A percentile compares a stretch with the other conserved stretches of the same genome.
These are phyloP conservation scores for Porphyridium purpureum DNA, from an alignment of 23 red algal species.

Conservation along the genomic window DNA sequence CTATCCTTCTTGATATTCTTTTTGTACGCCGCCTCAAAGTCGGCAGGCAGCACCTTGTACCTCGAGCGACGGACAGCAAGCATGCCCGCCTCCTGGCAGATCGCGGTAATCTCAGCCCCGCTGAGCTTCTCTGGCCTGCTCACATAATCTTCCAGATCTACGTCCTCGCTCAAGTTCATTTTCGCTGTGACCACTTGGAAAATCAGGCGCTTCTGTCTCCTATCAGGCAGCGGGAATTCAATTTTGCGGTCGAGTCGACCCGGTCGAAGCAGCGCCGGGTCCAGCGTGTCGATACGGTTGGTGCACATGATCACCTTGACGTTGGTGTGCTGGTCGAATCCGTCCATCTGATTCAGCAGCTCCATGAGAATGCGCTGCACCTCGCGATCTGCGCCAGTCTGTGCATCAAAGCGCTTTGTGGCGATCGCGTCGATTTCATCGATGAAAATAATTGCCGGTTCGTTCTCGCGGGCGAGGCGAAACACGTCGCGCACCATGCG, in stretches of 20 bases:
- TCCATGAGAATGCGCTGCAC: slow-evolving; percentile 99
- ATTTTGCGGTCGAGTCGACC: slow-evolving; percentile 96
- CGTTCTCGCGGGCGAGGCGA: slow-evolving; percentile 84
- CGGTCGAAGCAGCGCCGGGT: slow-evolving; percentile 84
- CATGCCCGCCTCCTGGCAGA: slow-evolving; percentile 99
- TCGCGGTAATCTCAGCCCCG: slow-evolving; percentile 92
- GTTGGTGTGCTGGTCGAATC: slow-evolving; percentile 92
- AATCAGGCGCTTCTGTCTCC: slow-evolving; percentile 82
- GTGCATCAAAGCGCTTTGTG: slow-evolving; percentile 98
- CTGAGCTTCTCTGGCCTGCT: slow-evolving; percentile 82
- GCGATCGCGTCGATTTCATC: slow-evolving; percentile 99
- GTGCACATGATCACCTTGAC: slow-evolving; percentile 99
- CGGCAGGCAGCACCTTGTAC: slow-evolving; percentile 78
- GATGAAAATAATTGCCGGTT: slow-evolving; percentile 92
- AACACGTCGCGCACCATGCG: slow-evolving; percentile 99
- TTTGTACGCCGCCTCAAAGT: slow-evolving; percentile 99
- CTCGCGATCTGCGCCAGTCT: slow-evolving; percentile 97
- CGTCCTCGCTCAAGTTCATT: slow-evolving; percentile 97
- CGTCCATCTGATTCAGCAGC: slow-evolving; percentile 98
- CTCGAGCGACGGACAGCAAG: slow-evolving; percentile 89
- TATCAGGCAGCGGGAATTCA: slow-evolving; percentile 96
- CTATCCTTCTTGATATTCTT: slow-evolving; percentile 82
- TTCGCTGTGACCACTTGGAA: slow-evolving; percentile 89
- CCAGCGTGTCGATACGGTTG: slow-evolving; percentile 96
- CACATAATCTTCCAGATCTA: slow-evolving; percentile 97